Evolutionary conservation across 1,139 yeast species (phyloP).

Genomic region (Kodamaea suecica): DNA sequence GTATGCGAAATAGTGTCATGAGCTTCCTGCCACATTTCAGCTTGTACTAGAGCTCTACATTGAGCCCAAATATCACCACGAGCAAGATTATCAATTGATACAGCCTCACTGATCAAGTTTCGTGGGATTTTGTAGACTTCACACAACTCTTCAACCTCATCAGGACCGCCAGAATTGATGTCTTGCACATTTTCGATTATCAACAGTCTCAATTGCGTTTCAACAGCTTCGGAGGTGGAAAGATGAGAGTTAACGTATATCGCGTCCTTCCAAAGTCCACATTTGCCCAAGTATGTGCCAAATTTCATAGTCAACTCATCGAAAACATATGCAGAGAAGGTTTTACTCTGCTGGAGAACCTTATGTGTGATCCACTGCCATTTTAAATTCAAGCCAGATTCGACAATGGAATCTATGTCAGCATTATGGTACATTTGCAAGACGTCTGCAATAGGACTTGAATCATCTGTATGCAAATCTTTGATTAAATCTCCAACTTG

Average conservation of each 20-base stretch:
- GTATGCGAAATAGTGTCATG: slow-evolving; percentile 51
- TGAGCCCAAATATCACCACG: slow-evolving; percentile 57
- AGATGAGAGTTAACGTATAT: slow-evolving; percentile 59
- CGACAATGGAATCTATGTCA: slow-evolving; percentile 6
- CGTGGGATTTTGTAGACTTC: slow-evolving; percentile 44
- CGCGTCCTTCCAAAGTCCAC: slow-evolving; percentile 57
- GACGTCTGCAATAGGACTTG: neutral
- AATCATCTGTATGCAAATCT: neutral
- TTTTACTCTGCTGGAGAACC: slow-evolving; percentile 26
- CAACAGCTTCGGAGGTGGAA: slow-evolving; percentile 39
- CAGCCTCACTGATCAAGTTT: slow-evolving; percentile 47
- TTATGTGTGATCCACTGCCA: slow-evolving; percentile 57
- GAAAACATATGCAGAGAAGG: slow-evolving; percentile 2
- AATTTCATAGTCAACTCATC: slow-evolving; percentile 49
- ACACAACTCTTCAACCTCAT: slow-evolving; percentile 34
- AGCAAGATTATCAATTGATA: slow-evolving; percentile 43
- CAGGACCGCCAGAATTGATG: slow-evolving; percentile 26
- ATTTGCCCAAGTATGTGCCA: slow-evolving; percentile 50
- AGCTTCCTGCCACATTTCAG: slow-evolving; percentile 60
- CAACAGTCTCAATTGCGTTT: slow-evolving; percentile 39
- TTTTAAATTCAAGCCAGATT: slow-evolving; percentile 25
- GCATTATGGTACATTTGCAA: neutral
- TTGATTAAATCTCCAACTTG: slow-evolving; percentile 25
- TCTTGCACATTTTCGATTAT: slow-evolving; percentile 46
- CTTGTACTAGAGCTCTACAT: slow-evolving; percentile 59